Evolutionary conservation across 192 early-diverging fungal species (phyloP).

Genomic region (Backusella circina): DNA sequence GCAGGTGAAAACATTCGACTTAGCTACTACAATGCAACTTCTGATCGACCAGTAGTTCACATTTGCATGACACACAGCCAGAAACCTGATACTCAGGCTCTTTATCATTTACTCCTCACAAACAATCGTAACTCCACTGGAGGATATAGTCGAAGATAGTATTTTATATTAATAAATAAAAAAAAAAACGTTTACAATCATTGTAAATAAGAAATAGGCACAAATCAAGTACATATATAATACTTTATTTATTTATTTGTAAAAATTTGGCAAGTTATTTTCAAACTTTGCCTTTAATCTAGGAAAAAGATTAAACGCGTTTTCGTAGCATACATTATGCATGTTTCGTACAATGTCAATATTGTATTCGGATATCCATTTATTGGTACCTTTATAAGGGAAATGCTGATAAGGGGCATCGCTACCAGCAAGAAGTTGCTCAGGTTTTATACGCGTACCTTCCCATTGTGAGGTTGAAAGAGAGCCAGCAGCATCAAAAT

Average conservation of each 20-base stretch:
- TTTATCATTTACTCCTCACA: slow-evolving; percentile 11
- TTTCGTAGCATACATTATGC: neutral
- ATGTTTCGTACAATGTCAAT: neutral
- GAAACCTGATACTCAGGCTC: slow-evolving; percentile 21
- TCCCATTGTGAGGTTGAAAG: neutral
- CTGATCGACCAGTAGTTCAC: slow-evolving; percentile 17
- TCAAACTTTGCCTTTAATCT: neutral
- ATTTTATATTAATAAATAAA: neutral
- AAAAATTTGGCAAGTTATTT: neutral
- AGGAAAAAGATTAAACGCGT: neutral
- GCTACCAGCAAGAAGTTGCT: neutral
- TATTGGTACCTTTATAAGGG: neutral
- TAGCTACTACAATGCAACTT: slow-evolving; percentile 19
- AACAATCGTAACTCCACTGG: slow-evolving; percentile 5
- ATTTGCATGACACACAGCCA: slow-evolving; percentile 28
- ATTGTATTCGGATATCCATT: neutral
- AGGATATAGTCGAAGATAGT: neutral
- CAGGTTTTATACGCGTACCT: neutral
- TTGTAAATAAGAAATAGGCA: too few relatives aligned
- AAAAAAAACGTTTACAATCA: too few relatives aligned
- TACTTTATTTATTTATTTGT: too few relatives aligned
- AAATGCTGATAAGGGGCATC: neutral
- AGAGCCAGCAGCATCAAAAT: neutral
- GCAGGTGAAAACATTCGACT: slow-evolving; percentile 57
- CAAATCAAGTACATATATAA: too few relatives aligned